Base-by-base conservation (phyloP, 192 early-diverging fungal species). In the Physocladia obscura region DNA sequence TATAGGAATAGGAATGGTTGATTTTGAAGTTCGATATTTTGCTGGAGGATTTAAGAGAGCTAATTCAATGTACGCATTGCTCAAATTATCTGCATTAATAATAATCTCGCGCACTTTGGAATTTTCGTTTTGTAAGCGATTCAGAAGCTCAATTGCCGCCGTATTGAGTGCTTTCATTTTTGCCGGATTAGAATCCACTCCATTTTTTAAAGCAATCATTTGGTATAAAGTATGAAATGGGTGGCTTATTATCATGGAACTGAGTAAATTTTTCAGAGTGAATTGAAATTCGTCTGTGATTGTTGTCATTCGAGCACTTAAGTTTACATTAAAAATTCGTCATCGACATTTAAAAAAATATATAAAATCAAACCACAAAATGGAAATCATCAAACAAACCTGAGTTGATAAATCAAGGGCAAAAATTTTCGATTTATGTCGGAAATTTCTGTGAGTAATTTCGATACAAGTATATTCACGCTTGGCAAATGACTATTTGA, bases 201-300 rank as follows among this genome's bases (percentile, higher is more conserved):
- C 78, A 67, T 84, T 84, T 35, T 81, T 79, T 8, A 84, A 49
- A 1, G 82, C 82, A 49, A 84, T 73, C 34, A 84, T 69, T 37
- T 82, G 79, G 52, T 74, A 71, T 24, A 84, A 35, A 13, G 57
- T 67, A 51, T 84, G 82, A 50, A 76, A 70, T 3, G 82, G 82
- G 73, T 81, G 77, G 40, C 77, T 77, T 3, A 19, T 49, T 15
- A 74, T 69, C 19, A 84, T 68, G 17, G 31, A 24, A 13, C n/a
- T 26, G 1, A 84, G 15, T 2, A 81, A 51, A 8, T 32, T 17
- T 21, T 67, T 63, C 22, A 84, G 47, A n/a, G 40, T 49, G 2
- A 5, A 6, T 56, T 78, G 77, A 51, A 84, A 84, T 13, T 38
- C 59, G 54, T 35, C 24, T 13, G 80, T 72, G 6, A 22, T 40